These are phyloP conservation scores for Esteya vermicola DNA, from an alignment of 2,329 filamentous ascomycete species.

Conservation along the genomic window DNA sequence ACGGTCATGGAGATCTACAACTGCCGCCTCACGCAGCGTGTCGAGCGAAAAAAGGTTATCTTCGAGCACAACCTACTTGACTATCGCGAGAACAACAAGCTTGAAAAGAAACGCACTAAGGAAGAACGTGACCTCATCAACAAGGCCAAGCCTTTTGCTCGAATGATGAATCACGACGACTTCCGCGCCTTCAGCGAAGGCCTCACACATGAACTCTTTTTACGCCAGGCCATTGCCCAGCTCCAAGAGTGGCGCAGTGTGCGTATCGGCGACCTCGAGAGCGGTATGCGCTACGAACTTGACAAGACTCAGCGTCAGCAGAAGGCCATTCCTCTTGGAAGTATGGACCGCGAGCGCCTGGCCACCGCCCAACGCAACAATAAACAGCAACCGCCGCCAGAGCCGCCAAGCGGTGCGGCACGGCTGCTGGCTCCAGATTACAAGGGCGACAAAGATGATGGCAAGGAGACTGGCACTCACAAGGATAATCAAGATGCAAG, in stretches of 20 bases:
- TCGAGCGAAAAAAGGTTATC: conserved; percentile 89
- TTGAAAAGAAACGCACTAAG: conserved; percentile 91
- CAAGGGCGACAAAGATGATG: not conserved
- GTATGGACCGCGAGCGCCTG: conserved; percentile 68
- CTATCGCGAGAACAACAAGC: conserved; percentile 77
- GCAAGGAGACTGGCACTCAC: no score
- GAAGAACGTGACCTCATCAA: conserved; percentile 85
- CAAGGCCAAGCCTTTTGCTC: conserved; percentile 88
- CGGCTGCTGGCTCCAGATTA: conserved; percentile 48
- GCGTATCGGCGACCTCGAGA: conserved; percentile 70
- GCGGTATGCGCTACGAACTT: conserved; percentile 81
- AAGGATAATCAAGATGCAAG: no score
- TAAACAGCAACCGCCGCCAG: conserved; percentile 54
- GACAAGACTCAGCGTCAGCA: conserved; percentile 71
- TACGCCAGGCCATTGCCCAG: conserved; percentile 78
- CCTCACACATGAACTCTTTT: conserved; percentile 77
- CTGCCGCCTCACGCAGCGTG: conserved; percentile 72
- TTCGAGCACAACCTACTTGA: conserved; percentile 92
- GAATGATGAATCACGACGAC: conserved; percentile 91
- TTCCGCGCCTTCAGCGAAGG: conserved; percentile 78
- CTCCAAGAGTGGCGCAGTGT: conserved; percentile 86
- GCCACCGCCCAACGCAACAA: conserved; percentile 53
- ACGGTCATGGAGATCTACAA: conserved; percentile 99
- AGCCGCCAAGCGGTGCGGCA: conserved; percentile 64
- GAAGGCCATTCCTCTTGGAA: conserved; percentile 56